Conservation (phyloP, 2,329 filamentous ascomycete species). For the Seiridium cupressi region DNA sequence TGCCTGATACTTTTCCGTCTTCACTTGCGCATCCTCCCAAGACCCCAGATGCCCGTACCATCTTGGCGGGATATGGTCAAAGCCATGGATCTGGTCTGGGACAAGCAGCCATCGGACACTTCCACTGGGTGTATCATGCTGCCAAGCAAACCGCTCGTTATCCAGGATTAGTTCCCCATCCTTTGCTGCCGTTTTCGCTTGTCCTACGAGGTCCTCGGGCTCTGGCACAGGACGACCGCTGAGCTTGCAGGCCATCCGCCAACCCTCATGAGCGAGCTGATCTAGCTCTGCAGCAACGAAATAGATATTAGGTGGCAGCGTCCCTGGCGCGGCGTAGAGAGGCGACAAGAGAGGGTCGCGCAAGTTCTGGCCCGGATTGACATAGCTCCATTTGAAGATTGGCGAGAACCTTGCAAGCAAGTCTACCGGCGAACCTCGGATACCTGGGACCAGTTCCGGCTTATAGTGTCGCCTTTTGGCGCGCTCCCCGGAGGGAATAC, state of each 20-base stretch:
- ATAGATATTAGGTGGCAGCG: conserved; percentile 40
- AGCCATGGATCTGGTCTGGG: conserved; percentile 39
- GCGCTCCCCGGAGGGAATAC: conserved; percentile 27
- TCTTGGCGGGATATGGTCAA: conserved; percentile 30
- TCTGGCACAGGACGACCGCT: conserved; percentile 27
- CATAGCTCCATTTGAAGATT: conserved; percentile 41
- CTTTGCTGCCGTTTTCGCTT: conserved; percentile 15
- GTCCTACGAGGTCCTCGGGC: conserved; percentile 25
- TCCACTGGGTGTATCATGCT: conserved; percentile 20
- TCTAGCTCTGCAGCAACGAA: conserved; percentile 44
- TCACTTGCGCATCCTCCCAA: conserved; percentile 24
- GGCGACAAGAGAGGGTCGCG: conserved; percentile 41
- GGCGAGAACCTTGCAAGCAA: conserved; percentile 22
- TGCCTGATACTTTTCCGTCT: conserved; percentile 27
- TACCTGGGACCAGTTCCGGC: conserved; percentile 21
- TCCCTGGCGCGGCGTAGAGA: conserved; percentile 23
- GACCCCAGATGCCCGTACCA: conserved; percentile 27
- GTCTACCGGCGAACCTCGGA: conserved; percentile 24
- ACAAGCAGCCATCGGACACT: conserved; percentile 40
- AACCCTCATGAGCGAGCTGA: conserved; percentile 40
- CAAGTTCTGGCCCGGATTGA: conserved; percentile 29
- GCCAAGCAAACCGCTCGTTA: conserved; percentile 35
- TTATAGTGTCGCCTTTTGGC: conserved; percentile 33
- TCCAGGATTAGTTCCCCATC: conserved; percentile 20
- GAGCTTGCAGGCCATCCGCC: conserved; percentile 33